Evolutionary conservation across 495 filamentous ascomycete species (phyloP).

Genomic region (Neurospora hispaniola): DNA sequence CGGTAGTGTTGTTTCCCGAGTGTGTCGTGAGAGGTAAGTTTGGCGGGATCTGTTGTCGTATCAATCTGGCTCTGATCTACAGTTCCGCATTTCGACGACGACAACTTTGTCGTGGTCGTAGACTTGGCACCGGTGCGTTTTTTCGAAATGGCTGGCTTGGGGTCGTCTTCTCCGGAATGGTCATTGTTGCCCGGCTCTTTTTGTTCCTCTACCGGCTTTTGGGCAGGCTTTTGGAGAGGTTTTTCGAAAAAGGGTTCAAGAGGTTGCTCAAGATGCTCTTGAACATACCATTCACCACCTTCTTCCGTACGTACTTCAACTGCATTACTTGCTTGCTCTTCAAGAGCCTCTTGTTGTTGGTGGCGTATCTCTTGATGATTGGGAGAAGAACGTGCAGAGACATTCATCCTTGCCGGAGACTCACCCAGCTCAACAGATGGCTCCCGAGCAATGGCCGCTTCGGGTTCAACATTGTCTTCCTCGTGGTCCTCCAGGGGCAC

Average conservation of each 20-base stretch:
- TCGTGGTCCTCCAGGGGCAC: neutral
- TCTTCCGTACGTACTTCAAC: neutral
- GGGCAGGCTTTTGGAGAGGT: neutral
- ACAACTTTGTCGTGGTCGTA: too few species aligned
- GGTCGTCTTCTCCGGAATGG: neutral
- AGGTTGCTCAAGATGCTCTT: neutral
- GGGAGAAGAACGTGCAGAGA: neutral
- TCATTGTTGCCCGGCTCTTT: neutral
- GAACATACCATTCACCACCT: neutral
- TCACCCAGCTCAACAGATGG: neutral
- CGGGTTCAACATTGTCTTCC: neutral
- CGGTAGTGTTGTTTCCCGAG: neutral
- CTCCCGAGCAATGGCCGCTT: neutral
- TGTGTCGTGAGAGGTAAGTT: neutral
- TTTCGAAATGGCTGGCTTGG: neutral
- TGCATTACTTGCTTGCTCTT: neutral
- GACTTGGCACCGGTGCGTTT: neutral
- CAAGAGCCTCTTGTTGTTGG: neutral
- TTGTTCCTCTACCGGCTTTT: neutral
- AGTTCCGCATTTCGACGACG: neutral
- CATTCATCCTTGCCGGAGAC: neutral
- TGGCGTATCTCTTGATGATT: neutral
- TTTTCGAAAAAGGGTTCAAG: neutral
- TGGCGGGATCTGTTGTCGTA: neutral
- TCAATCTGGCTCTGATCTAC: neutral